Percentiles rank a stretch among this genome's conserved stretches.
phyloP scores from a whole-genome alignment of 495 filamentous ascomycete species.

The Pseudomonodictys pantanalensis region DNA sequence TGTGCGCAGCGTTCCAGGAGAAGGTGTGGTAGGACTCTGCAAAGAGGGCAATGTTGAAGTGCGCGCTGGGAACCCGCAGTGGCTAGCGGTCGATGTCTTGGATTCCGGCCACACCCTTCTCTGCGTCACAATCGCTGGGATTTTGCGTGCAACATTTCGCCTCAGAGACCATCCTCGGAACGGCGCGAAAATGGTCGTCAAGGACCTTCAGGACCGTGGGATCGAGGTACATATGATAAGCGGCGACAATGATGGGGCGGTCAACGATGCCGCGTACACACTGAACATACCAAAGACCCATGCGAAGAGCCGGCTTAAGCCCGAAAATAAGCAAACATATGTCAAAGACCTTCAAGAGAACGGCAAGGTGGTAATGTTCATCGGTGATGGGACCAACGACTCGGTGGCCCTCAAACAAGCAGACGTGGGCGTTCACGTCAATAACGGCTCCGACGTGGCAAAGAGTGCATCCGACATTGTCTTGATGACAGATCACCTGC shows the following conservation, averaged over 20 bases:
- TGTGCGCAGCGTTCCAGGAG: slow-evolving; percentile 57
- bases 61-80: slow-evolving; percentile 62
- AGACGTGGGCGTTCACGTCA: slow-evolving; percentile 70
- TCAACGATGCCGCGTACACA: slow-evolving; percentile 51
- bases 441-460: slow-evolving; percentile 61
- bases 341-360: slow-evolving; percentile 45
- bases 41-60: slow-evolving; percentile 38
- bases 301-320: slow-evolving; percentile 53
- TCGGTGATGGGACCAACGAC: slow-evolving; percentile 81
- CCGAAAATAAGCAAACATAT: slow-evolving; percentile 62
- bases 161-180: slow-evolving; percentile 58
- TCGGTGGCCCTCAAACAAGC: slow-evolving; percentile 69
- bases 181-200: slow-evolving; percentile 52
- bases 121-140: slow-evolving; percentile 55
- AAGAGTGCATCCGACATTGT: slow-evolving; percentile 67
- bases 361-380: slow-evolving; percentile 56
- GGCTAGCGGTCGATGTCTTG: slow-evolving; percentile 49
- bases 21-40: slow-evolving; percentile 47
- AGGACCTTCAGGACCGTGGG: slow-evolving; percentile 51
- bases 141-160: slow-evolving; percentile 56
- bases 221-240: slow-evolving; percentile 64
- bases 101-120: slow-evolving; percentile 56
- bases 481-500: slow-evolving; percentile 57
- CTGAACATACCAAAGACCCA: slow-evolving; percentile 53
- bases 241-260: slow-evolving; percentile 64